A percentile compares a stretch with the other conserved stretches of the same genome.
Conservation (phyloP, 176 grass and related monocot genomes). For the Oryza coarctata region DNA sequence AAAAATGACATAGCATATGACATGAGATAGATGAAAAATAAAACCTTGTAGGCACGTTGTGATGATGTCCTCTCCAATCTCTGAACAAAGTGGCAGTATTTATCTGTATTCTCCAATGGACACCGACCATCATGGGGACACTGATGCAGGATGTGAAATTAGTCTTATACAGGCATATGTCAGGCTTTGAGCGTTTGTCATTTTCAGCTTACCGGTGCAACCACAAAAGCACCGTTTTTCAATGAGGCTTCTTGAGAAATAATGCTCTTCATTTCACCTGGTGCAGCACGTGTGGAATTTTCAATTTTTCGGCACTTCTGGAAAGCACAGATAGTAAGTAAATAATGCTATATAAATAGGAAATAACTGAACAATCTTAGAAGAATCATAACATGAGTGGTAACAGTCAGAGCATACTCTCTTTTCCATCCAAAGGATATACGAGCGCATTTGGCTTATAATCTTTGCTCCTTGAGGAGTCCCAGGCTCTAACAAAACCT, state of each 20-base stretch:
- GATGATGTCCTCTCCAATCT: slow-evolving; percentile 93
- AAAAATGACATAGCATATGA: neutral
- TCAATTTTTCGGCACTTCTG: slow-evolving; percentile 60
- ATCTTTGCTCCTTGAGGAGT: slow-evolving; percentile 98
- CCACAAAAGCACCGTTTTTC: slow-evolving; percentile 83
- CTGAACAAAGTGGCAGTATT: slow-evolving; percentile 99
- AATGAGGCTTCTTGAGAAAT: slow-evolving; percentile 35
- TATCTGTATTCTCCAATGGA: slow-evolving; percentile 83
- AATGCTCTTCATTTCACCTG: slow-evolving; percentile 57
- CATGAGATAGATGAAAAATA: neutral
- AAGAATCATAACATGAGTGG: slow-evolving; percentile 5
- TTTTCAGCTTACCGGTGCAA: slow-evolving; percentile 83
- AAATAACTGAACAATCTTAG: slow-evolving; percentile 15
- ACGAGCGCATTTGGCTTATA: slow-evolving; percentile 94
- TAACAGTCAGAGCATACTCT: slow-evolving; percentile 58
- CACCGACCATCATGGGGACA: slow-evolving; percentile 92
- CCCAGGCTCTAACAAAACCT: slow-evolving; percentile 97
- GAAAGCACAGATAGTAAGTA: slow-evolving; percentile 23
- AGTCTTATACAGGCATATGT: slow-evolving; percentile 7
- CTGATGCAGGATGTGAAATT: slow-evolving; percentile 40
- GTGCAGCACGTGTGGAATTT: slow-evolving; percentile 34
- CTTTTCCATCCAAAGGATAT: slow-evolving; percentile 98
- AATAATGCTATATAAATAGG: slow-evolving; percentile 22
- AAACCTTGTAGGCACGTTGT: slow-evolving; percentile 82
- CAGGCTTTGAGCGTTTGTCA: neutral